Percentiles rank a stretch among this genome's conserved stretches.
Evolutionary conservation across 495 filamentous ascomycete genomes (phyloP).

Genomic region (Immersiella caudata): DNA sequence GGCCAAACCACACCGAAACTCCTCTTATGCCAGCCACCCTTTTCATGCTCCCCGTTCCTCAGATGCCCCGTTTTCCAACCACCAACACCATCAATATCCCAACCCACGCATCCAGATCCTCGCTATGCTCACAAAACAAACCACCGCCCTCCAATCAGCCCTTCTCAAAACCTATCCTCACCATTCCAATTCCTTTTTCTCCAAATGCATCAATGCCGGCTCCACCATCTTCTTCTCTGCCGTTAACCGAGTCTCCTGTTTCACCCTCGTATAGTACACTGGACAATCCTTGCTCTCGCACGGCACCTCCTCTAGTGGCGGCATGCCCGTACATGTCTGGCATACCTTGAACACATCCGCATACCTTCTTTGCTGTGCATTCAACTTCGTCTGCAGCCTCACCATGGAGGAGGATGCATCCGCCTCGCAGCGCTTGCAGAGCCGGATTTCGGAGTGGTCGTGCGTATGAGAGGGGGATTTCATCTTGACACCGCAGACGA

Average conservation of each 20-base stretch:
- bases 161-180: conserved; percentile 19
- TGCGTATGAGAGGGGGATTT: conserved; percentile 29
- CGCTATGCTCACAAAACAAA: not conserved
- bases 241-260: conserved; percentile 64
- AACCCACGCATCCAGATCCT: not conserved
- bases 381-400: conserved; percentile 61
- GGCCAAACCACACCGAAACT: not conserved
- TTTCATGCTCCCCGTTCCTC: not conserved
- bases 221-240: conserved; percentile 59
- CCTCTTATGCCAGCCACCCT: not conserved
- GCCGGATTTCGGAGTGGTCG: not conserved
- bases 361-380: conserved; percentile 63
- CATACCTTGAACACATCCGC: conserved; percentile 74
- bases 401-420: conserved; percentile 61
- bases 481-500: conserved; percentile 73
- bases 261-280: conserved; percentile 84
- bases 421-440: conserved; percentile 67
- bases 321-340: conserved; percentile 74
- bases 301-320: conserved; percentile 71
- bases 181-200: conserved; percentile 49
- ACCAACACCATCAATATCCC: too few relatives aligned
- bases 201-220: conserved; percentile 60
- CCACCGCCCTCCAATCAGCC: not conserved
- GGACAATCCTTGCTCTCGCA: conserved; percentile 94
- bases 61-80: not conserved